Percentiles rank a stretch among this genome's conserved stretches.
These are phyloP conservation scores for Moringa oleifera DNA, from an alignment of 345 rosid species.

Conservation along the genomic window DNA sequence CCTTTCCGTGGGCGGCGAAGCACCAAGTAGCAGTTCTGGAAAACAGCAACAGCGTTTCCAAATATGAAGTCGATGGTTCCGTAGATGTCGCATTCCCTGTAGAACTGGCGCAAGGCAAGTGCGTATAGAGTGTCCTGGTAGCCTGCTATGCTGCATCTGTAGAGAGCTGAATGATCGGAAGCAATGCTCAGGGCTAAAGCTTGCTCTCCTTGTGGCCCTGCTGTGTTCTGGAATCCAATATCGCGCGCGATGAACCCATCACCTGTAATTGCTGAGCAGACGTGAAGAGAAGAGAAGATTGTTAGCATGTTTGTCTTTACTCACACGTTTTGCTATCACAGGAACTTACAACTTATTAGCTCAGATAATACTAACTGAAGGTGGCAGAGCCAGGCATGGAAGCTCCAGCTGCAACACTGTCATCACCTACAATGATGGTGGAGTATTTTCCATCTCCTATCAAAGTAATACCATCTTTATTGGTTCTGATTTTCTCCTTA, in stretches of 20 bases:
- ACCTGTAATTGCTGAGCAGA: slow-evolving; percentile 54
- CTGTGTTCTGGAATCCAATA: slow-evolving; percentile 75
- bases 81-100: slow-evolving; percentile 67
- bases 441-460: slow-evolving; percentile 79
- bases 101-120: slow-evolving; percentile 65
- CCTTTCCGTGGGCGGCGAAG: slow-evolving; percentile 36
- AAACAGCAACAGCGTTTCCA: slow-evolving; percentile 80
- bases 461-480: slow-evolving; percentile 58
- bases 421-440: slow-evolving; percentile 51
- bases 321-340: no score
- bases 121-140: slow-evolving; percentile 85
- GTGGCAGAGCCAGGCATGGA: slow-evolving; percentile 65
- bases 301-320: no score
- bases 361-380: slow-evolving; percentile 55
- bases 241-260: slow-evolving; percentile 71
- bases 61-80: slow-evolving; percentile 82
- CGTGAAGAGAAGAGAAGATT: no score
- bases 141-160: slow-evolving; percentile 66
- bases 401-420: slow-evolving; percentile 49
- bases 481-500: slow-evolving; percentile 53
- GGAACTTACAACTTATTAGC: no score
- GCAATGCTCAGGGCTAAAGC: slow-evolving; percentile 60
- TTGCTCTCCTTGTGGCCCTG: slow-evolving; percentile 64
- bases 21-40: slow-evolving; percentile 53
- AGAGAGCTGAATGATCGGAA: slow-evolving; percentile 64